A percentile compares a stretch with the other conserved stretches of the same genome.
These are phyloP conservation scores for Chalaropsis ovoidea DNA, from an alignment of 2,329 filamentous ascomycete genomes.

Conservation along the genomic window DNA sequence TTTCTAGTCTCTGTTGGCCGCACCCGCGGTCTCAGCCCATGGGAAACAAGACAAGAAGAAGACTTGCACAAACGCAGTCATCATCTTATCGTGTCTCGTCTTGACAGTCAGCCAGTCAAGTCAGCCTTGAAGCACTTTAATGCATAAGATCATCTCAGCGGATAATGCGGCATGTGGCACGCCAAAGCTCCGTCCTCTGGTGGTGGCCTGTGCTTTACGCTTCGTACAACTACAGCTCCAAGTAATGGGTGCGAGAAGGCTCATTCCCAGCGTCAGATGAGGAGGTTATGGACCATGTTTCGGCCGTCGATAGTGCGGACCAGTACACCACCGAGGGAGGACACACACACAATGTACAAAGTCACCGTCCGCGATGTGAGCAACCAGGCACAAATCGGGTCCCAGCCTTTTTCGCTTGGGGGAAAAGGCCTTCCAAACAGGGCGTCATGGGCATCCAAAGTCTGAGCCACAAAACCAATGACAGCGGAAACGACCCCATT, in stretches of 20 bases:
- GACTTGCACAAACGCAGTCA: not conserved
- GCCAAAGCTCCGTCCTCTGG: not conserved
- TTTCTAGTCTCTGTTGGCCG: not conserved
- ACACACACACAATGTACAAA: no score
- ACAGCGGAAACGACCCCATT: not conserved
- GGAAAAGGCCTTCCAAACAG: not conserved
- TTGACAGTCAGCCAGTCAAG: not conserved
- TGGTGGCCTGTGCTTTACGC: slow-evolving; percentile 7
- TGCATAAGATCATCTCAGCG: not conserved
- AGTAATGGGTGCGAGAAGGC: not conserved
- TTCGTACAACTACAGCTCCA: not conserved
- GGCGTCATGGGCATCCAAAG: not conserved
- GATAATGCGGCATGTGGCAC: not conserved
- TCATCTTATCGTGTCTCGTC: no score
- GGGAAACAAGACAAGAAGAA: no score
- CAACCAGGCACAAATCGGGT: not conserved
- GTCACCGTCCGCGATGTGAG: not conserved
- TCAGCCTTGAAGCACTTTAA: not conserved
- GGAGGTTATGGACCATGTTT: not conserved
- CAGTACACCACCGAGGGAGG: not conserved
- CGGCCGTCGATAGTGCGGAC: not conserved
- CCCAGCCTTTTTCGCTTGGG: not conserved
- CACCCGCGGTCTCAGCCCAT: no score
- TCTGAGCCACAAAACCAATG: slow-evolving; percentile 3
- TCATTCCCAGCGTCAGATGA: not conserved